Conservation (phyloP, 345 rosid genomes). For the Triadica sebifera region DNA sequence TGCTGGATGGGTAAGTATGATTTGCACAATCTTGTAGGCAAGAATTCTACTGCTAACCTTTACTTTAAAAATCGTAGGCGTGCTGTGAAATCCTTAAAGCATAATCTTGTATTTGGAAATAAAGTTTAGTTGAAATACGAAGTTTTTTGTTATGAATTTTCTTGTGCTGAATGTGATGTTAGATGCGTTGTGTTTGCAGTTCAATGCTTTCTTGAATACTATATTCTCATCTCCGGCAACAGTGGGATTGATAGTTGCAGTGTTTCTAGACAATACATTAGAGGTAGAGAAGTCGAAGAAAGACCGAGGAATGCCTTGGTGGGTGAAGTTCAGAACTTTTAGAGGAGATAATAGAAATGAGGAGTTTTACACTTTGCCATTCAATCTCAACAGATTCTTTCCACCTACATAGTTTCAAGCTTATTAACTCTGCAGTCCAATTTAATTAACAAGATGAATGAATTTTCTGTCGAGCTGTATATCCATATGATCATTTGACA, state of each 20-base stretch:
- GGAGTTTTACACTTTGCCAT: constrained; percentile 39
- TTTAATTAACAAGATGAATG: background rate
- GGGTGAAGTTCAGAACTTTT: constrained; percentile 32
- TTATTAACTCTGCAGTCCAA: constrained; percentile 1
- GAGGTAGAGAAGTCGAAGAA: constrained; percentile 33
- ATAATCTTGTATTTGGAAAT: too few species aligned
- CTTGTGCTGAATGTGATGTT: background rate
- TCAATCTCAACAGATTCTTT: constrained; percentile 32
- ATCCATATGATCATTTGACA: background rate
- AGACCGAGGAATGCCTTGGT: constrained; percentile 32
- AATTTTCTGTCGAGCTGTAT: background rate
- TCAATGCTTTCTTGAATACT: constrained; percentile 33
- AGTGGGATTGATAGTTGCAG: constrained; percentile 32
- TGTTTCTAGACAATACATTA: constrained; percentile 29
- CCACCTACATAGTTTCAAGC: constrained; percentile 8
- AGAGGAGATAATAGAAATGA: constrained; percentile 33
- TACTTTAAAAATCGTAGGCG: background rate
- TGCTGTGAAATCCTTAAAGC: too few species aligned
- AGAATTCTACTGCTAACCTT: background rate
- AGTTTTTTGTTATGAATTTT: too few species aligned
- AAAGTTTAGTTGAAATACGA: too few species aligned
- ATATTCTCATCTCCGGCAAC: constrained; percentile 31
- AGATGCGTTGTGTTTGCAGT: constrained; percentile 12
- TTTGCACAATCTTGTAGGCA: background rate
- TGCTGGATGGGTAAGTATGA: constrained; percentile 30